Percentiles rank a stretch among this genome's conserved stretches.
Evolutionary conservation across 164 flowering plant species (phyloP).

Genomic region (Houttuynia cordata): DNA sequence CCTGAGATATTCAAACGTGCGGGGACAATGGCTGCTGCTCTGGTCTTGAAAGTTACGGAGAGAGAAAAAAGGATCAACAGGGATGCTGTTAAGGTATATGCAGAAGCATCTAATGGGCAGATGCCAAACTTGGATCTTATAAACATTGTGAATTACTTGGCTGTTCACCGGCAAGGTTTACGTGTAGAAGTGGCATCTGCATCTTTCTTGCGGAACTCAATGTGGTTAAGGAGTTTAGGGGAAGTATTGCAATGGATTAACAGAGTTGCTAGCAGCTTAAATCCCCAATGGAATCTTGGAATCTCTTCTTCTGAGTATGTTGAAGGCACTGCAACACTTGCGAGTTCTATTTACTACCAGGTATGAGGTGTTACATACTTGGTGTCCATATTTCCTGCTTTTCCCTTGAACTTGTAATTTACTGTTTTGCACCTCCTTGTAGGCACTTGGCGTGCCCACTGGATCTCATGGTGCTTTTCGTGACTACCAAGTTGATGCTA

Average conservation of each 20-base stretch:
- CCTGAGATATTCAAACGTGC: slow-evolving; percentile 48
- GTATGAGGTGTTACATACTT: slow-evolving; percentile 18
- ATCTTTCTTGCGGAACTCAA: slow-evolving; percentile 36
- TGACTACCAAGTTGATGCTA: slow-evolving; percentile 85
- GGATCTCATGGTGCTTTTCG: slow-evolving; percentile 86
- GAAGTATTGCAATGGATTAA: slow-evolving; percentile 46
- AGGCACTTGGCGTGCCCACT: slow-evolving; percentile 91
- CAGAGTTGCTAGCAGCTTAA: slow-evolving; percentile 41
- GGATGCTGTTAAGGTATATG: slow-evolving; percentile 64
- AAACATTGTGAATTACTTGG: slow-evolving; percentile 76
- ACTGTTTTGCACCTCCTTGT: slow-evolving; percentile 3
- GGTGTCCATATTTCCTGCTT: not conserved
- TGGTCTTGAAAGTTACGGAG: slow-evolving; percentile 65
- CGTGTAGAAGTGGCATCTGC: slow-evolving; percentile 58
- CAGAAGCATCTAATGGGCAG: slow-evolving; percentile 98
- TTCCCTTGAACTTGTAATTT: not conserved
- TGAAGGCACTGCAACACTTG: slow-evolving; percentile 78
- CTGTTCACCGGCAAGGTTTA: slow-evolving; percentile 79
- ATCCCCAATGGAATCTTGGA: slow-evolving; percentile 75
- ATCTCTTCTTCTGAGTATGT: slow-evolving; percentile 57
- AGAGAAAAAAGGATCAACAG: slow-evolving; percentile 23
- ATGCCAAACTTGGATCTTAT: slow-evolving; percentile 98
- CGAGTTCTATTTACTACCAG: slow-evolving; percentile 76
- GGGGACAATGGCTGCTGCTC: slow-evolving; percentile 98
- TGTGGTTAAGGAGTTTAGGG: slow-evolving; percentile 49